A percentile compares a stretch with the other conserved stretches of the same genome.
Evolutionary conservation across 192 early-diverging fungal genomes (phyloP).

Genomic region (Lobosporangium transversale): DNA sequence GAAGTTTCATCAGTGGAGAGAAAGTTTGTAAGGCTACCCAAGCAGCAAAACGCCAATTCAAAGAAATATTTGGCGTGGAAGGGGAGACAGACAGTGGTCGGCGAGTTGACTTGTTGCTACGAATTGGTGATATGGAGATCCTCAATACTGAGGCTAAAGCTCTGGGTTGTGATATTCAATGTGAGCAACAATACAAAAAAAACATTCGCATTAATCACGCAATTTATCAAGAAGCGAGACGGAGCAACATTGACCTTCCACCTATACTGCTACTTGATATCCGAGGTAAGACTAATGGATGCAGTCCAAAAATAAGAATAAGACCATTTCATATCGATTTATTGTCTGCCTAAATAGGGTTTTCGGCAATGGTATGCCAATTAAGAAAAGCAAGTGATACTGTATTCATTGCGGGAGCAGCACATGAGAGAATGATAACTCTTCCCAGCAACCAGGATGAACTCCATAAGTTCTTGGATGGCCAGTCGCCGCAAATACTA

Average conservation of each 20-base stretch:
- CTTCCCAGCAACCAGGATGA: conserved; percentile 10
- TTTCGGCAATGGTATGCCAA: conserved; percentile 12
- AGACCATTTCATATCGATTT: background rate
- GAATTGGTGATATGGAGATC: conserved; percentile 5
- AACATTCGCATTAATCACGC: conserved; percentile 13
- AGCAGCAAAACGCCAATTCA: conserved; percentile 2
- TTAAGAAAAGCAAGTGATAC: conserved; percentile 1
- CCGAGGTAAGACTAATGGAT: conserved; percentile 5
- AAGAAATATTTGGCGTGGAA: conserved; percentile 5
- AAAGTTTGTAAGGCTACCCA: conserved; percentile 13
- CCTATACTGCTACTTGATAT: conserved; percentile 8
- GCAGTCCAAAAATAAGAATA: background rate
- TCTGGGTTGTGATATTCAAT: background rate
- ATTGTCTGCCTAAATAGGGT: background rate
- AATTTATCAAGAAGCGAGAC: conserved; percentile 10
- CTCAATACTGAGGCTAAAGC: conserved; percentile 17
- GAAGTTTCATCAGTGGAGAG: conserved; percentile 6
- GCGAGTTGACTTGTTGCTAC: conserved; percentile 3
- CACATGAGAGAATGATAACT: conserved; percentile 7
- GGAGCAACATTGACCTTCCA: conserved; percentile 4
- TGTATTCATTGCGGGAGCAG: conserved; percentile 12
- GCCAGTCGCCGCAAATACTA: conserved; percentile 1
- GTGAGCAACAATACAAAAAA: conserved; percentile 15
- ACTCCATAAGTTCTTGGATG: conserved; percentile 1
- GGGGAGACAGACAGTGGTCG: conserved; percentile 14